Percentiles rank a stretch among this genome's conserved stretches.
phyloP scores from a whole-genome alignment of 73 alveolate species.

The Breviolum minutum region DNA sequence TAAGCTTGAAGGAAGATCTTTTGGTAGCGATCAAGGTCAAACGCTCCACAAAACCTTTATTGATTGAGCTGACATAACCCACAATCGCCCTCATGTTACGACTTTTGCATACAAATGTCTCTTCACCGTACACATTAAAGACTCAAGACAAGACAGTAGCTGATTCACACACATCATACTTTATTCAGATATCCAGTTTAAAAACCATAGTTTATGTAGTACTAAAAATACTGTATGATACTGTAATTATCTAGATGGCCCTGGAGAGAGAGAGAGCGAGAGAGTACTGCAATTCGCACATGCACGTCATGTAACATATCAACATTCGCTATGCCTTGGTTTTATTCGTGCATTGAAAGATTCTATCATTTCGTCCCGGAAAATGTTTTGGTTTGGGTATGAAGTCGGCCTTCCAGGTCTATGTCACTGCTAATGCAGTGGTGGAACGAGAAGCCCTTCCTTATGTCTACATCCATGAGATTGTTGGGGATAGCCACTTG shows the following conservation, averaged over 20 bases:
- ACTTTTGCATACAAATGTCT: no score
- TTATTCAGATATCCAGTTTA: background rate
- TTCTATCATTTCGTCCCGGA: no score
- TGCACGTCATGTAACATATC: no score
- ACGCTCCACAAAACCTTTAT: background rate
- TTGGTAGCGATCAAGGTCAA: background rate
- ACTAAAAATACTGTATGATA: background rate
- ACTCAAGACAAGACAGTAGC: background rate
- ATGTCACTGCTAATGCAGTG: conserved; percentile 86
- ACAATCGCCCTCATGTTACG: no score
- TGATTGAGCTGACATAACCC: no score
- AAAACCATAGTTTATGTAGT: background rate
- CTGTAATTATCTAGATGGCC: background rate
- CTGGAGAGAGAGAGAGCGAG: no score
- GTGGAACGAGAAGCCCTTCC: conserved; percentile 78
- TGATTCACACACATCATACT: background rate
- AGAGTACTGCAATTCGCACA: no score
- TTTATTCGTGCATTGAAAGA: no score
- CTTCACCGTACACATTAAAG: no score
- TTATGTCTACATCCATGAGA: conserved; percentile 84
- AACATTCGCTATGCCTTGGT: no score
- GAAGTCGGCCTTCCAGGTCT: conserved; percentile 14
- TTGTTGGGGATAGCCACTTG: conserved; percentile 77
- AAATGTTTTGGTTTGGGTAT: no score
- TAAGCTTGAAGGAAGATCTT: no score